Evolutionary conservation across 345 rosid species (phyloP).

Genomic region (Bretschneidera sinensis): DNA sequence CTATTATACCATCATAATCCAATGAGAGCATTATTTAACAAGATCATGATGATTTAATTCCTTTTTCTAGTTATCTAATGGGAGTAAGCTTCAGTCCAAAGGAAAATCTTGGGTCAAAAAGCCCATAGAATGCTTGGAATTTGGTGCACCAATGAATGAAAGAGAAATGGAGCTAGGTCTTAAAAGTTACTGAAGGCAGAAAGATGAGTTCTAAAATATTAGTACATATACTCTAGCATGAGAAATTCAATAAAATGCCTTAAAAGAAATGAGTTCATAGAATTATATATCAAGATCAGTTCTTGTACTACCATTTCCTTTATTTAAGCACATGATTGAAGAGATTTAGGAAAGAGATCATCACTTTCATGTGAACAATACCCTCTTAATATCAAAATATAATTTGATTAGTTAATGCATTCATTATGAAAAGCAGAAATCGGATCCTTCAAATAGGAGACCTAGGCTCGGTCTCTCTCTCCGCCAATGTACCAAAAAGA

Average conservation of each 20-base stretch:
- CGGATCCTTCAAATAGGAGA: too few relatives aligned
- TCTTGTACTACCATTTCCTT: neutral
- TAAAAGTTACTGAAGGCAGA: slow-evolving; percentile 24
- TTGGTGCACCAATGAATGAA: slow-evolving; percentile 28
- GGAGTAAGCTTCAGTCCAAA: slow-evolving; percentile 22
- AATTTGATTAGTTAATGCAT: neutral
- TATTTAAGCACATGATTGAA: slow-evolving; percentile 17
- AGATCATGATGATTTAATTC: too few relatives aligned
- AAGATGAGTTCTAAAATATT: slow-evolving; percentile 7
- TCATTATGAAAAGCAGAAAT: neutral
- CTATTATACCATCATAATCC: neutral
- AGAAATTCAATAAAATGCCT: neutral
- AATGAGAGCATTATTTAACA: too few relatives aligned
- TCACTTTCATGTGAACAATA: slow-evolving; percentile 23
- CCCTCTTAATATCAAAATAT: neutral
- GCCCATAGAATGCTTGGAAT: slow-evolving; percentile 31
- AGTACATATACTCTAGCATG: neutral
- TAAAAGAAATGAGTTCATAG: neutral
- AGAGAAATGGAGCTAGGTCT: slow-evolving; percentile 6
- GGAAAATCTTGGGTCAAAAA: slow-evolving; percentile 33
- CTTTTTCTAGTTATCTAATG: neutral
- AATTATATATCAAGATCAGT: too few relatives aligned
- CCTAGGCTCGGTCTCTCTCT: too few relatives aligned
- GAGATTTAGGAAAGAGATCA: slow-evolving; percentile 20
- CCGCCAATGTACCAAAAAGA: too few relatives aligned